These are phyloP conservation scores for Remersonia thermophila DNA, from an alignment of 2,329 filamentous ascomycete species.

Conservation along the genomic window DNA sequence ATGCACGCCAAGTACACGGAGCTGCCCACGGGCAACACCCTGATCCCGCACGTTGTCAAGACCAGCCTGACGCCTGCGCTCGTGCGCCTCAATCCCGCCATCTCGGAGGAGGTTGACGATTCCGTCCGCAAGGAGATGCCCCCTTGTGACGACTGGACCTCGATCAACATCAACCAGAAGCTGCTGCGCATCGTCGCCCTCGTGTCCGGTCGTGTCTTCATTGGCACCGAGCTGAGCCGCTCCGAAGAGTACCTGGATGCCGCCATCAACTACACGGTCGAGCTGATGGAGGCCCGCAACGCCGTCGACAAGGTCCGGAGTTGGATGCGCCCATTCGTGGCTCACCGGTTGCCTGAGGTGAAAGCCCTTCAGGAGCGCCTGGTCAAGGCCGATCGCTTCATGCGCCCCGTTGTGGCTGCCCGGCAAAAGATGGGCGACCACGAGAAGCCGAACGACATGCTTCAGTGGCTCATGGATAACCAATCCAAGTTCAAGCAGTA, in stretches of 20 bases:
- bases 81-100: constrained; percentile 25
- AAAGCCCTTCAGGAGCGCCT: constrained; percentile 22
- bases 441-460: constrained; percentile 32
- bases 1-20: constrained; percentile 26
- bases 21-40: constrained; percentile 15
- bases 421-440: constrained; percentile 17
- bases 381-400: constrained; percentile 22
- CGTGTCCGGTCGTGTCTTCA: constrained; percentile 34
- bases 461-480: constrained; percentile 33
- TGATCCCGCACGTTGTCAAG: constrained; percentile 22
- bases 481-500: constrained; percentile 24
- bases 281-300: constrained; percentile 26
- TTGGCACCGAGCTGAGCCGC: constrained; percentile 34
- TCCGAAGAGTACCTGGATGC: constrained; percentile 32
- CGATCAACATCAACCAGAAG: constrained; percentile 27
- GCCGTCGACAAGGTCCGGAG: constrained; percentile 20
- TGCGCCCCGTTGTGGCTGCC: constrained; percentile 24
- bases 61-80: constrained; percentile 23
- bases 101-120: constrained; percentile 27
- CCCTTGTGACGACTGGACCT: constrained; percentile 27
- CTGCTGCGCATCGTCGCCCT: constrained; percentile 34
- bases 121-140: constrained; percentile 25
- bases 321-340: constrained; percentile 24
- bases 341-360: constrained; percentile 23
- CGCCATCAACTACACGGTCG: constrained; percentile 35